Evolutionary conservation across 163 green algal genomes (phyloP), one percentile per base, ranked within the genome.

Genomic region (Chlorella variabilis): DNA sequence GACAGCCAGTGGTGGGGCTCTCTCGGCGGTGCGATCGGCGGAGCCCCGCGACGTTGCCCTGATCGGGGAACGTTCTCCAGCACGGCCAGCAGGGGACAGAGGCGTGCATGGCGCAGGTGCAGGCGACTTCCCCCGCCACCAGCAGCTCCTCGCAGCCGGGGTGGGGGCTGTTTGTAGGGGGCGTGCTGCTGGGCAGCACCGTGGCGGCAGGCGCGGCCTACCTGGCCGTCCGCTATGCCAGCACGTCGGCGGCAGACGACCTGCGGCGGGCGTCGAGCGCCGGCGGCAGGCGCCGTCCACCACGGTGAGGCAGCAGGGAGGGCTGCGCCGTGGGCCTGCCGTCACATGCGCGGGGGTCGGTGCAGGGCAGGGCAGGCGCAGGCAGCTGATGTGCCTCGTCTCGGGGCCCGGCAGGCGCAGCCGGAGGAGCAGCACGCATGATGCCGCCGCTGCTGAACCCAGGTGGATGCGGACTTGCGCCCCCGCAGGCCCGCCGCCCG

Each of bases 181-280:
- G 84, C n/a, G 41, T 86, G 18, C n/a, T 84, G 49, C 34, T 89
- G 61, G 84, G 84, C 31, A 81, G 80, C 58, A 69, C 80, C 27
- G 73, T 86, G 4, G 82, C 73, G 3, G 75, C 80, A 21, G 84
- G 75, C 1, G 84, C 78, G 4, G 78, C 75, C 18, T 84, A 86
- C 33, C 48, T 86, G 31, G 84, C 78, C 1, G 49, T 80, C 6
- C 80, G 67, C 49, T 88, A 83, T 58, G 77, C n/a, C 38, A 31
- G n/a, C 68, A 81, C 33, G 4, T 33, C 25, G 0, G 59, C 58
- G 4, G 75, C 23, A 11, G 75, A 71, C 29, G 59, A 56, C 9
- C 56, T 33, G 51, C 33, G 45, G 11, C 69, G 45, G 13, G 45
- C 66, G 6, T 36, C 39, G 7, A 39, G 38, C 39, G 31, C 1